Percentiles rank a stretch among this genome's conserved stretches.
Evolutionary conservation across 345 rosid species (phyloP).

Genomic region (Hypericum perforatum): DNA sequence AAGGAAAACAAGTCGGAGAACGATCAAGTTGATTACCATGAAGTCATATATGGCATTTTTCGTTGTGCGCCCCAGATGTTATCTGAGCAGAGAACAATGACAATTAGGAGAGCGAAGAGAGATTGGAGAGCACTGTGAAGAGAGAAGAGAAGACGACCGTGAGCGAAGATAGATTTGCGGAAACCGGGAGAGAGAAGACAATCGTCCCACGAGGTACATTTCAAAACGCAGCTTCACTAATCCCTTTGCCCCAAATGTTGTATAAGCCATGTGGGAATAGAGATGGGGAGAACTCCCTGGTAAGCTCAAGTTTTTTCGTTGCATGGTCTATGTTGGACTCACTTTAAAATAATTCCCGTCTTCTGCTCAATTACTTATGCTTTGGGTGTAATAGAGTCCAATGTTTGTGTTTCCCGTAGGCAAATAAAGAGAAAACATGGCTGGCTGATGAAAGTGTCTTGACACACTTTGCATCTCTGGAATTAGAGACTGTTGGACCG

Average conservation of each 20-base stretch:
- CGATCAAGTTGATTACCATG: constrained; percentile 71
- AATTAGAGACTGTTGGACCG: constrained; percentile 40
- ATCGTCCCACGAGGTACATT: too few species aligned
- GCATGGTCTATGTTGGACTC: not conserved
- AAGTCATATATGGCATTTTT: constrained; percentile 76
- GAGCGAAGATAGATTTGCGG: too few species aligned
- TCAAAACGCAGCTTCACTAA: constrained; percentile 26
- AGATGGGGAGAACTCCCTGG: constrained; percentile 53
- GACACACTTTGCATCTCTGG: constrained; percentile 61
- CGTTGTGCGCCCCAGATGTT: constrained; percentile 78
- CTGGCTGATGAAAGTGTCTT: constrained; percentile 65
- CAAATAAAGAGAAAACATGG: constrained; percentile 57
- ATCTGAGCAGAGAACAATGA: too few species aligned
- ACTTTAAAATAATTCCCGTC: constrained; percentile 5
- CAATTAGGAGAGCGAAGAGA: too few species aligned
- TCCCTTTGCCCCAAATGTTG: constrained; percentile 51
- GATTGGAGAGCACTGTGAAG: too few species aligned
- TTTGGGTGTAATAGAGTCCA: not conserved
- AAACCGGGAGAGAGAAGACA: too few species aligned
- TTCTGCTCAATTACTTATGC: not conserved
- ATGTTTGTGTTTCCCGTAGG: constrained; percentile 35
- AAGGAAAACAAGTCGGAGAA: constrained; percentile 51
- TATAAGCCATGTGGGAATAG: constrained; percentile 53
- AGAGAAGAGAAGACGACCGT: too few species aligned
- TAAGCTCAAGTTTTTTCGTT: constrained; percentile 16